A percentile compares a stretch with the other conserved stretches of the same genome.
phyloP scores from a whole-genome alignment of 78 protist genomes.

The Dictyostelium citrinum region DNA sequence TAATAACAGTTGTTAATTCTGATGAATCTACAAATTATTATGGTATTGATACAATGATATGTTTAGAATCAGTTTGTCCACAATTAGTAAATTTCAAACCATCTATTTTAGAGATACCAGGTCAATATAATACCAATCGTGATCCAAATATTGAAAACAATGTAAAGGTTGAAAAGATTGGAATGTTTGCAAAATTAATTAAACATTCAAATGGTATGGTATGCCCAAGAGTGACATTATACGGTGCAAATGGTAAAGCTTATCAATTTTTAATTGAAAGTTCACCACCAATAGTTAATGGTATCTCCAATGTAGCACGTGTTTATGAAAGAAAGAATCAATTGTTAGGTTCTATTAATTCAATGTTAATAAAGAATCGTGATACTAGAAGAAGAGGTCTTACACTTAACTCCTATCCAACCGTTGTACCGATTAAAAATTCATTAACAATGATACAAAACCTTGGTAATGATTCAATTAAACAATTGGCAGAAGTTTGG shows the following conservation, averaged over 20 bases:
- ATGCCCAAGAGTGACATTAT: conserved; percentile 33
- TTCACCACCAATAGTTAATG: background rate
- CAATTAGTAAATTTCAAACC: conserved; percentile 25
- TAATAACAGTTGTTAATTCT: background rate
- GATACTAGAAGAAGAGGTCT: conserved; percentile 66
- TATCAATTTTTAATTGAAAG: conserved; percentile 50
- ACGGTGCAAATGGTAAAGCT: conserved; percentile 50
- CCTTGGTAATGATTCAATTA: conserved; percentile 15
- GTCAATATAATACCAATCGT: background rate
- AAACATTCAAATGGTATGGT: conserved; percentile 61
- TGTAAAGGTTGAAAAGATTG: conserved; percentile 30
- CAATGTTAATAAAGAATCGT: conserved; percentile 31
- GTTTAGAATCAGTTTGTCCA: conserved; percentile 4
- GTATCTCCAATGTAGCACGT: background rate
- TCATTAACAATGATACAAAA: background rate
- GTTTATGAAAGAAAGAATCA: conserved; percentile 52
- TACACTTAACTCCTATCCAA: conserved; percentile 9
- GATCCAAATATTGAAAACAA: conserved; percentile 47
- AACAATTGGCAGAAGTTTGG: conserved; percentile 20
- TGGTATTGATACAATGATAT: background rate
- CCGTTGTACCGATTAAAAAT: background rate
- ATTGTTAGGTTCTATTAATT: conserved; percentile 14
- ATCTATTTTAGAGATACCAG: conserved; percentile 13
- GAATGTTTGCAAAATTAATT: conserved; percentile 18
- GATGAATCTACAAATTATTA: conserved; percentile 7